These are phyloP conservation scores for Penicillium sp. DNA, from an alignment of 2,329 filamentous ascomycete species.

Conservation along the genomic window DNA sequence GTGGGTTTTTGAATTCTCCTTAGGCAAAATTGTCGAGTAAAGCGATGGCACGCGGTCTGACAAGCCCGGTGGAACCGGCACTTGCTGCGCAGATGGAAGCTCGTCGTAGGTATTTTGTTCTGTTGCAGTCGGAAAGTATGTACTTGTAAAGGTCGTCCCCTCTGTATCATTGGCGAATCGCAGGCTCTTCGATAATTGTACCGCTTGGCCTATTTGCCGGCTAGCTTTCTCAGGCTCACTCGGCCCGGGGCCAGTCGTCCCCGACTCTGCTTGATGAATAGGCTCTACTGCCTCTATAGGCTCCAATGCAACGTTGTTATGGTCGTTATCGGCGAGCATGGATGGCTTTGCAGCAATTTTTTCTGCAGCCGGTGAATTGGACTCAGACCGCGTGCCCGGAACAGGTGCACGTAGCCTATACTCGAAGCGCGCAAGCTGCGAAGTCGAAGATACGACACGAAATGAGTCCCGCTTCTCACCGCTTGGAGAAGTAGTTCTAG, in stretches of 20 bases:
- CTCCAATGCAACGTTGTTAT: neutral
- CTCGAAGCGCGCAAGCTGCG: conserved; percentile 41
- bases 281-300: neutral
- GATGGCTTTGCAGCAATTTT: neutral
- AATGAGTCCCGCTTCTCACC: conserved; percentile 15
- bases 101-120: conserved; percentile 27
- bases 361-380: conserved; percentile 3
- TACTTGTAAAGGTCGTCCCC: conserved; percentile 7
- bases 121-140: conserved; percentile 5
- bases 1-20: conserved; percentile 19
- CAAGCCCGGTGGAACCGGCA: conserved; percentile 27
- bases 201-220: neutral
- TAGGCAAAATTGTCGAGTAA: conserved; percentile 38
- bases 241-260: neutral
- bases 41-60: conserved; percentile 38
- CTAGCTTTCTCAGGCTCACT: neutral
- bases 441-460: conserved; percentile 37
- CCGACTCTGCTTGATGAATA: neutral
- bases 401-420: conserved; percentile 27
- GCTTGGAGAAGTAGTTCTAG: neutral
- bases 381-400: conserved; percentile 4
- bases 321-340: neutral
- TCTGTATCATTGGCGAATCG: conserved; percentile 15
- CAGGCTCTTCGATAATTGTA: conserved; percentile 13
- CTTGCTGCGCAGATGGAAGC: conserved; percentile 40